Evolutionary conservation across 768 basidiomycete genomes (phyloP).

Genomic region (Serpula lacrymans): DNA sequence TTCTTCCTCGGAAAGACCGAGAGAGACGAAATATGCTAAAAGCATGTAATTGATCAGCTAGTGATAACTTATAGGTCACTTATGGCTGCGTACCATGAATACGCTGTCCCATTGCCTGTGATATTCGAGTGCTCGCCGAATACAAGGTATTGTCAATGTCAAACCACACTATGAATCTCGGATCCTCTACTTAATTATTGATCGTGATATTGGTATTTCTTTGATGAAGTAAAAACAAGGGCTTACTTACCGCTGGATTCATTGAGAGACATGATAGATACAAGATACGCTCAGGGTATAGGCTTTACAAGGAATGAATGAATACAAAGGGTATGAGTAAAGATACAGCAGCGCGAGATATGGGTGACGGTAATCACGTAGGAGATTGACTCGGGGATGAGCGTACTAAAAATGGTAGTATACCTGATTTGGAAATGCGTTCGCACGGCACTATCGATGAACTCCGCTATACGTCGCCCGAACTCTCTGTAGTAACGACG

Average conservation of each 20-base stretch:
- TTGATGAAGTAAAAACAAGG: slow-evolving; percentile 5
- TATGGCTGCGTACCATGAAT: slow-evolving; percentile 75
- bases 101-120: slow-evolving; percentile 72
- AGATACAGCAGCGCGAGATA: background rate
- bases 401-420: background rate
- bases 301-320: no score
- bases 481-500: slow-evolving; percentile 10
- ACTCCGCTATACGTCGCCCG: background rate
- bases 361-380: background rate
- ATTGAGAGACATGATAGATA: slow-evolving; percentile 18
- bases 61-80: no score
- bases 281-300: background rate
- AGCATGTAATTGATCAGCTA: background rate
- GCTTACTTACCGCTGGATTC: slow-evolving; percentile 23
- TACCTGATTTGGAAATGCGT: no score
- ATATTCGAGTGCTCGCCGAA: slow-evolving; percentile 69
- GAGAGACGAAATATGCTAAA: slow-evolving; percentile 68
- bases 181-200: no score
- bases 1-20: slow-evolving; percentile 66
- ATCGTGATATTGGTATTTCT: background rate
- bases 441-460: background rate
- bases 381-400: background rate
- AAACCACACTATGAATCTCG: slow-evolving; percentile 66
- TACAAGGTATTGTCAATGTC: slow-evolving; percentile 91
- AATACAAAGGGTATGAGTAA: background rate